These are phyloP conservation scores for Candida sp. DNA, from an alignment of 1,139 yeast genomes.

Conservation along the genomic window DNA sequence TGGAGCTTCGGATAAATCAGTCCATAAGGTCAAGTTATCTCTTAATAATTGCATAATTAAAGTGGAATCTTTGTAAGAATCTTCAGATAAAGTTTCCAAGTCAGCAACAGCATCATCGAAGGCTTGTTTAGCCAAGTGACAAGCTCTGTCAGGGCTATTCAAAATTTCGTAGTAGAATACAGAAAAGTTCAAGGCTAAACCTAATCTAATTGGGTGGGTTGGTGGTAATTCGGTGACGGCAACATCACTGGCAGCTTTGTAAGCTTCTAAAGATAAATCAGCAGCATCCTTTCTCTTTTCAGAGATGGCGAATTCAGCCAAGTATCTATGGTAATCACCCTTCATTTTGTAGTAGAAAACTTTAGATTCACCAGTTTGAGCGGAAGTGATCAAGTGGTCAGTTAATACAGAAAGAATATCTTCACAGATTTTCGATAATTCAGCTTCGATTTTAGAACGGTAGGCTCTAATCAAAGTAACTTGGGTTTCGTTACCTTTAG, in stretches of 20 bases:
- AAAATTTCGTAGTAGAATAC: slow-evolving; percentile 98
- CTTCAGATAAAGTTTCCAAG: slow-evolving; percentile 95
- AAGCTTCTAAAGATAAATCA: slow-evolving; percentile 88
- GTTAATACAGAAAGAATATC: slow-evolving; percentile 87
- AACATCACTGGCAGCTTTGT: slow-evolving; percentile 93
- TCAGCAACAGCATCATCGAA: slow-evolving; percentile 99
- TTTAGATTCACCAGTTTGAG: slow-evolving; percentile 96
- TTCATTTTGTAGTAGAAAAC: slow-evolving; percentile 99
- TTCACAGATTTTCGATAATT: slow-evolving; percentile 90
- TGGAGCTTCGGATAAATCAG: slow-evolving; percentile 92
- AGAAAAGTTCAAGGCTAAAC: slow-evolving; percentile 96
- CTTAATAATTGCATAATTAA: slow-evolving; percentile 98
- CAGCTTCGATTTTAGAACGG: slow-evolving; percentile 92
- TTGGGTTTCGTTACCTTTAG: slow-evolving; percentile 89
- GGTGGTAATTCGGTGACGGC: slow-evolving; percentile 98
- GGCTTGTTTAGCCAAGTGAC: slow-evolving; percentile 98
- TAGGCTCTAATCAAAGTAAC: slow-evolving; percentile 88
- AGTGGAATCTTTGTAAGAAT: slow-evolving; percentile 97
- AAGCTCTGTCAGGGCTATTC: slow-evolving; percentile 97
- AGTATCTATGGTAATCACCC: slow-evolving; percentile 99
- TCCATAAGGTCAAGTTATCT: slow-evolving; percentile 98
- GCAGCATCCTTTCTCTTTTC: slow-evolving; percentile 94
- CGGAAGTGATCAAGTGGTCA: slow-evolving; percentile 88
- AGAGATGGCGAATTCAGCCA: slow-evolving; percentile 93
- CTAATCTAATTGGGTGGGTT: slow-evolving; percentile 98